phyloP scores from a whole-genome alignment of 2,329 filamentous ascomycete species.

The Chrysoporthe cubensis region DNA sequence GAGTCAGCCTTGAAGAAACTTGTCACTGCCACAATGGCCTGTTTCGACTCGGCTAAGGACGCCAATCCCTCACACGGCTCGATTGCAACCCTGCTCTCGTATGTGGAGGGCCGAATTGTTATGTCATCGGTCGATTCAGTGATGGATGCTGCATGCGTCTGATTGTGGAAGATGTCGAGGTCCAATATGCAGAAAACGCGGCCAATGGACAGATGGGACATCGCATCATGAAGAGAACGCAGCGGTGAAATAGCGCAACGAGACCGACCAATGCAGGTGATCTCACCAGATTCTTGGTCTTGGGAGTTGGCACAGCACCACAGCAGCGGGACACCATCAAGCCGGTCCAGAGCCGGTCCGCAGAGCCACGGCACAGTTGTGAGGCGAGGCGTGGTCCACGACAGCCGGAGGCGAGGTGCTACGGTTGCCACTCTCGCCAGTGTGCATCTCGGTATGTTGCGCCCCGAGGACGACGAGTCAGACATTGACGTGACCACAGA shows the following conservation, averaged over 20 bases:
- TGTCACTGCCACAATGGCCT: conserved; percentile 21
- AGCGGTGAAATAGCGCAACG: conserved; percentile 10
- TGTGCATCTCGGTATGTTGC: background rate
- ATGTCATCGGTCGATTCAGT: conserved; percentile 21
- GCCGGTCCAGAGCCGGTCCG: background rate
- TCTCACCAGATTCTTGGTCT: background rate
- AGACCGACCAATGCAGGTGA: conserved; percentile 9
- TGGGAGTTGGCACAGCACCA: background rate
- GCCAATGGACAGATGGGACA: conserved; percentile 20
- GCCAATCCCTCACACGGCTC: conserved; percentile 8
- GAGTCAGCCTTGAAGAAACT: conserved; percentile 33
- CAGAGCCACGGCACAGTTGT: background rate
- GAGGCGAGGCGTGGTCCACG: background rate
- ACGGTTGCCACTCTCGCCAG: background rate
- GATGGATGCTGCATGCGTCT: conserved; percentile 24
- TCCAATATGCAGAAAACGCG: conserved; percentile 22
- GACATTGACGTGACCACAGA: background rate
- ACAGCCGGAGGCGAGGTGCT: too few species aligned
- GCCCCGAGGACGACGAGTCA: background rate
- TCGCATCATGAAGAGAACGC: conserved; percentile 22
- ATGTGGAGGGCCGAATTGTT: conserved; percentile 19
- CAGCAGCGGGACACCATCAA: background rate
- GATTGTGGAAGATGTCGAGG: conserved; percentile 22
- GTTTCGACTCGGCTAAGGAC: conserved; percentile 7
- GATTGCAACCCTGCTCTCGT: conserved; percentile 10